These are phyloP conservation scores for Polygonum maritimum DNA, from an alignment of 148 eudicot genomes.

Conservation along the genomic window DNA sequence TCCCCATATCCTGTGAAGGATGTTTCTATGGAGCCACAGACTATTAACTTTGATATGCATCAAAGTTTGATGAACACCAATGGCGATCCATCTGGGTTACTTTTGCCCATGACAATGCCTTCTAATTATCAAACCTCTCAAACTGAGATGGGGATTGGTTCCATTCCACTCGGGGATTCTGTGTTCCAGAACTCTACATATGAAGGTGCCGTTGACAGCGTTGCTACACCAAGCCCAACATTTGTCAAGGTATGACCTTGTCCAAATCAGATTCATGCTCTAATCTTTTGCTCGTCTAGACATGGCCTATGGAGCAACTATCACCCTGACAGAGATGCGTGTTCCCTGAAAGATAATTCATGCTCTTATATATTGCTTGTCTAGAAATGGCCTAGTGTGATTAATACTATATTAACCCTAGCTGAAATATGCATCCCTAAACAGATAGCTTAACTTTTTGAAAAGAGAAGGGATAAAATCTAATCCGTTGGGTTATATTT, in stretches of 20 bases:
- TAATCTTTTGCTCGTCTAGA: not conserved
- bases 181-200: slow-evolving; percentile 60
- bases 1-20: slow-evolving; percentile 72
- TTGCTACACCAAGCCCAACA: slow-evolving; percentile 39
- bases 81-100: slow-evolving; percentile 72
- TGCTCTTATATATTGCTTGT: no score
- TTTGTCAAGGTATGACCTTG: slow-evolving; percentile 66
- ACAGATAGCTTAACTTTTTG: not conserved
- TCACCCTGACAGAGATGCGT: no score
- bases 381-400: no score
- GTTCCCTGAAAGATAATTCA: no score
- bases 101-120: slow-evolving; percentile 75
- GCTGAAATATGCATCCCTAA: no score
- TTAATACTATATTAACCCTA: no score
- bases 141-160: slow-evolving; percentile 47
- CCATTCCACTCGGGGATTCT: slow-evolving; percentile 59
- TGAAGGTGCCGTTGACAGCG: slow-evolving; percentile 58
- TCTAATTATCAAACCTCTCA: slow-evolving; percentile 34
- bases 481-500: no score
- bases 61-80: slow-evolving; percentile 54
- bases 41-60: slow-evolving; percentile 56
- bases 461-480: no score
- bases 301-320: no score
- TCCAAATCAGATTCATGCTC: not conserved
- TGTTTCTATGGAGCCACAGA: slow-evolving; percentile 47